phyloP scores from a whole-genome alignment of 192 early-diverging fungal genomes.

The Ramicandelaber brevisporus region DNA sequence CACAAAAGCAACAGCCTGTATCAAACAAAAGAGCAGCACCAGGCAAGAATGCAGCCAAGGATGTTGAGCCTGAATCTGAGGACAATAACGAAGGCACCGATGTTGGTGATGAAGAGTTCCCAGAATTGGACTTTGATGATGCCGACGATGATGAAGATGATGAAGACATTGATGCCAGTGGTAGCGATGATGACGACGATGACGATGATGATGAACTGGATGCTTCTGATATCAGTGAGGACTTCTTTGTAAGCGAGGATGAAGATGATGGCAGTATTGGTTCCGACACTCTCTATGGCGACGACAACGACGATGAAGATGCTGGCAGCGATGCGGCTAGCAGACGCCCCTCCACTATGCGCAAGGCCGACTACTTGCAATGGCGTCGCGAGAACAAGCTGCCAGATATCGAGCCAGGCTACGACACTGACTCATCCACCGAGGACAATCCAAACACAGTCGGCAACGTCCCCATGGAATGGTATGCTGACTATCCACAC shows the following conservation, averaged over 20 bases:
- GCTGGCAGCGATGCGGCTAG: constrained; percentile 13
- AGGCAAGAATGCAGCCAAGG: too few species aligned
- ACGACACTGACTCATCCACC: constrained; percentile 77
- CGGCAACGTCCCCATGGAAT: constrained; percentile 88
- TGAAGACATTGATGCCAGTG: constrained; percentile 14
- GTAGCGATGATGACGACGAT: constrained; percentile 15
- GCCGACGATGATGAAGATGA: constrained; percentile 22
- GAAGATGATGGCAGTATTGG: constrained; percentile 17
- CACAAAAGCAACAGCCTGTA: too few species aligned
- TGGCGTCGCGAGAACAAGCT: constrained; percentile 22
- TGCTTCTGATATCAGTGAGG: constrained; percentile 4
- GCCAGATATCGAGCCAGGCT: constrained; percentile 79
- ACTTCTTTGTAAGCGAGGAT: constrained; percentile 11
- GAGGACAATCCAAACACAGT: constrained; percentile 80
- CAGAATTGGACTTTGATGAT: constrained; percentile 20
- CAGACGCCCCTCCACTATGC: constrained; percentile 17
- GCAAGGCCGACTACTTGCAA: constrained; percentile 9
- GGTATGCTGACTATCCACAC: constrained; percentile 92
- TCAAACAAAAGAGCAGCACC: too few species aligned
- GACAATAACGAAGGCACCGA: constrained; percentile 6
- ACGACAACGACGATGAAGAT: constrained; percentile 6
- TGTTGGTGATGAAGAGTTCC: constrained; percentile 8
- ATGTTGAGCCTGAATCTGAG: too few species aligned
- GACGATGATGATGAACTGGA: constrained; percentile 17
- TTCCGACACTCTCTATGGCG: constrained; percentile 13